phyloP scores from a whole-genome alignment of 805 yeast genomes.

The Starmerella kuoi region DNA sequence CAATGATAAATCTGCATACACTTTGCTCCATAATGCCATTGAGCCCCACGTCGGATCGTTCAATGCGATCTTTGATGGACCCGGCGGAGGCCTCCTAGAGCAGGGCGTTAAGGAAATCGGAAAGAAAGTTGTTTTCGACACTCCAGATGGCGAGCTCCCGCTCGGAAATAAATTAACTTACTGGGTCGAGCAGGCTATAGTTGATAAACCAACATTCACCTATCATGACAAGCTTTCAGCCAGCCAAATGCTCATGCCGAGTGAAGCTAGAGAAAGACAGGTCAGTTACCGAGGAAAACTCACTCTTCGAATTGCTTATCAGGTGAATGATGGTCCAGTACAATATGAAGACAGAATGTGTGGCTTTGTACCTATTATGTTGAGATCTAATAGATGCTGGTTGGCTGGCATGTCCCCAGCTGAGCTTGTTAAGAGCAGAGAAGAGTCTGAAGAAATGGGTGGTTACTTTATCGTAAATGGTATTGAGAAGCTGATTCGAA shows the following conservation, averaged over 20 bases:
- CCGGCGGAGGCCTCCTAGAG: conserved; percentile 72
- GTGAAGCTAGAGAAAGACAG: conserved; percentile 85
- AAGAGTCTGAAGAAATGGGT: conserved; percentile 91
- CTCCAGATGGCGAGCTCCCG: conserved; percentile 45
- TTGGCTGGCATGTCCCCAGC: conserved; percentile 71
- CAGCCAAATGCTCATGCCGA: conserved; percentile 69
- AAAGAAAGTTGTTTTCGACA: conserved; percentile 69
- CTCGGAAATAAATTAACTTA: conserved; percentile 73
- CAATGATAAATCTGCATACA: conserved; percentile 68
- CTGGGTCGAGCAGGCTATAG: conserved; percentile 79
- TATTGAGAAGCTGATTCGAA: conserved; percentile 88
- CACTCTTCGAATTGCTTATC: conserved; percentile 68
- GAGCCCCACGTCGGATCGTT: conserved; percentile 93
- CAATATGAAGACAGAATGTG: conserved; percentile 71
- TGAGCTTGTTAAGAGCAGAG: conserved; percentile 63
- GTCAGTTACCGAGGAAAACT: conserved; percentile 68
- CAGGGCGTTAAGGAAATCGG: conserved; percentile 85
- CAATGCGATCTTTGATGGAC: conserved; percentile 85
- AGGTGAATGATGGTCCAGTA: conserved; percentile 79
- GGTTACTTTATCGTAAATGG: conserved; percentile 95
- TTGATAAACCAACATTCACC: conserved; percentile 75
- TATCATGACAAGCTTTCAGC: conserved; percentile 58
- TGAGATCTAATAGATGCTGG: conserved; percentile 84
- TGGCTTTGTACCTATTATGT: conserved; percentile 86
- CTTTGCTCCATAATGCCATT: conserved; percentile 77